Percentiles rank a stretch among this genome's conserved stretches.
phyloP scores from a whole-genome alignment of 495 filamentous ascomycete genomes.

The Parmelia sp. region DNA sequence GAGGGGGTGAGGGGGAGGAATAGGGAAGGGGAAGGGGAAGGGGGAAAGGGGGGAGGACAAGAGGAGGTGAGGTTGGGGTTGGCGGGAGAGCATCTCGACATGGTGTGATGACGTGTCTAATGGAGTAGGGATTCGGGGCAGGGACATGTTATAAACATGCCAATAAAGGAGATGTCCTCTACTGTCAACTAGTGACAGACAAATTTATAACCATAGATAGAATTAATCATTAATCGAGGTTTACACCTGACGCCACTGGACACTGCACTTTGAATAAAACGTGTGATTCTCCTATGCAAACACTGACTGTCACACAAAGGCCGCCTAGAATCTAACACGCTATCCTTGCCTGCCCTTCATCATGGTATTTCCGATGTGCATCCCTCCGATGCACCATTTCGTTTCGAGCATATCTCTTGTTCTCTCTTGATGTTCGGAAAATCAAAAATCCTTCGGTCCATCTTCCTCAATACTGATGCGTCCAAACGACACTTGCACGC shows the following conservation, averaged over 20 bases:
- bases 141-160: neutral
- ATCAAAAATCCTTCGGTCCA: neutral
- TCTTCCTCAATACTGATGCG: neutral
- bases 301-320: neutral
- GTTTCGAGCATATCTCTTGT: neutral
- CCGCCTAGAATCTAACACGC: neutral
- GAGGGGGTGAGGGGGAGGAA: neutral
- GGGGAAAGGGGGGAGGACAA: neutral
- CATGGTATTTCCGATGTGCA: conserved; percentile 1
- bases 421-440: neutral
- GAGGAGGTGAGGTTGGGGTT: neutral
- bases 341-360: neutral
- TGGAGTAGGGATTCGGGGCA: neutral
- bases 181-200: too few relatives aligned
- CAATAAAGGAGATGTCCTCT: too few relatives aligned
- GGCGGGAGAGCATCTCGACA: too few relatives aligned
- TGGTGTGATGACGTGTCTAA: neutral
- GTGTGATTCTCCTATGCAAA: neutral
- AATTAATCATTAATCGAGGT: too few relatives aligned
- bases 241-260: too few relatives aligned
- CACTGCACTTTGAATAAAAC: neutral
- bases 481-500: neutral
- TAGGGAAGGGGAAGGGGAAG: neutral
- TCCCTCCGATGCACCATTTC: conserved; percentile 1
- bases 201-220: too few relatives aligned